Conservation (phyloP, 2,329 filamentous ascomycete genomes). For the Pseudogymnoascus sp. region DNA sequence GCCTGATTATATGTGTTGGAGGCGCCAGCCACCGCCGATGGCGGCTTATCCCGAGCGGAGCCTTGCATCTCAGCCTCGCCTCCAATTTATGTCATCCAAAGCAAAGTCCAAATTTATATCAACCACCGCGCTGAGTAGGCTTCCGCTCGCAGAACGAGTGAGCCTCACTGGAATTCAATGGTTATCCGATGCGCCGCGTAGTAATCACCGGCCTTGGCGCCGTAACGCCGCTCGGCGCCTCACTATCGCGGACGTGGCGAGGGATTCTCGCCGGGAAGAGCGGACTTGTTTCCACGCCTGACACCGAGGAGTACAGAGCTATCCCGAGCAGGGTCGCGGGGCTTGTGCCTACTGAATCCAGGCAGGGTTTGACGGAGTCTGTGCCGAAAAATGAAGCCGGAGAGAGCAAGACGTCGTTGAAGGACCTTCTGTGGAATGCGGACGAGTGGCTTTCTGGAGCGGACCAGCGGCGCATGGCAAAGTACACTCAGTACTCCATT, state of each 20-base stretch:
- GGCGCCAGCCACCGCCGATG: background rate
- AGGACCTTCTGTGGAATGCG: constrained; percentile 38
- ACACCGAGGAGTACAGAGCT: constrained; percentile 45
- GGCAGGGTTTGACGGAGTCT: background rate
- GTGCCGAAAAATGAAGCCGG: constrained; percentile 24
- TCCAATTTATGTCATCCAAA: background rate
- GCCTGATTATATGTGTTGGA: background rate
- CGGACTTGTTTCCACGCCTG: constrained; percentile 59
- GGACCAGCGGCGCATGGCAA: constrained; percentile 72
- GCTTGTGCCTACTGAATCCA: constrained; percentile 57
- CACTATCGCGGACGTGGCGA: constrained; percentile 68
- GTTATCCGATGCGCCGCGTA: constrained; percentile 49
- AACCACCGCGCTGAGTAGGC: background rate
- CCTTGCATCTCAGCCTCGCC: background rate
- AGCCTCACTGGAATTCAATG: constrained; percentile 14
- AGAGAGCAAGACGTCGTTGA: constrained; percentile 29
- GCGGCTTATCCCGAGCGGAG: background rate
- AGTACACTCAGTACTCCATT: constrained; percentile 84
- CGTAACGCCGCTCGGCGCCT: constrained; percentile 75
- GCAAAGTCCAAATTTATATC: background rate
- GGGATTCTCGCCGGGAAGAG: constrained; percentile 72
- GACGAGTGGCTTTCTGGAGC: constrained; percentile 45
- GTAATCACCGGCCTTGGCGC: constrained; percentile 79
- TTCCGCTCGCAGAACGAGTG: background rate
- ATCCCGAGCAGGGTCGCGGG: constrained; percentile 82